Evolutionary conservation across 805 yeast genomes (phyloP), one percentile per base, ranked within the genome.

Genomic region (Alloascoidea hylecoeti): DNA sequence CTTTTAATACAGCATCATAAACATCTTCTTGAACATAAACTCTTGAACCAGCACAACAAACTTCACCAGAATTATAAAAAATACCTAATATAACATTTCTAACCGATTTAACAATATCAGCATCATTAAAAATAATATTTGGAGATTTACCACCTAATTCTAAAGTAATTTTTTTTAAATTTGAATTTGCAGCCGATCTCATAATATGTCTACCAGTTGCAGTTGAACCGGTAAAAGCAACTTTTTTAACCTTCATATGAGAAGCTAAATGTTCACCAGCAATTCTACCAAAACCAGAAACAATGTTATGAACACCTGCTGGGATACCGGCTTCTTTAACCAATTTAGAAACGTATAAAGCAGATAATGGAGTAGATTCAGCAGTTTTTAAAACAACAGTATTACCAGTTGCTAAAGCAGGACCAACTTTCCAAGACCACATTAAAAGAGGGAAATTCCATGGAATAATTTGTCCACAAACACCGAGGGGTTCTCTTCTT

Each of bases 111-210:
- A 78, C 78, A 41, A 88, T 53, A 57, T 88, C 75, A 36, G 94
- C 92, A 53, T 88, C 96, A 50, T 78, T 77, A 54, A 81, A 85
- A 35, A 88, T 78, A 46, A 88, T 75, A 57, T 81, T 78, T 49
- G 96, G 95, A 17, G 95, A 84, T 65, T 88, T 88, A 55, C 96
- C 96, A 54, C 96, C 96, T 49, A 85, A 75, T 65, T 88, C 96
- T 54, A 88, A 68, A 35, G 96, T 86, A 43, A 88, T 84, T 57
- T 81, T 83, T 68, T 86, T 85, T 61, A 88, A 66, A 59, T 75
- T 74, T 18, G 57, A 48, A 34, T 46, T 41, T 40, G 80, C 79
- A 43, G 94, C 89, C 44, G 71, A 66, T 58, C 68, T 71, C 78
- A 82, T 79, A 53, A 88, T 79, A 49, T 60, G 61, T 57, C 78